Evolutionary conservation across 441 rosid genomes (phyloP), one percentile per base, ranked within the genome.

Genomic region (Brassica balearica): DNA sequence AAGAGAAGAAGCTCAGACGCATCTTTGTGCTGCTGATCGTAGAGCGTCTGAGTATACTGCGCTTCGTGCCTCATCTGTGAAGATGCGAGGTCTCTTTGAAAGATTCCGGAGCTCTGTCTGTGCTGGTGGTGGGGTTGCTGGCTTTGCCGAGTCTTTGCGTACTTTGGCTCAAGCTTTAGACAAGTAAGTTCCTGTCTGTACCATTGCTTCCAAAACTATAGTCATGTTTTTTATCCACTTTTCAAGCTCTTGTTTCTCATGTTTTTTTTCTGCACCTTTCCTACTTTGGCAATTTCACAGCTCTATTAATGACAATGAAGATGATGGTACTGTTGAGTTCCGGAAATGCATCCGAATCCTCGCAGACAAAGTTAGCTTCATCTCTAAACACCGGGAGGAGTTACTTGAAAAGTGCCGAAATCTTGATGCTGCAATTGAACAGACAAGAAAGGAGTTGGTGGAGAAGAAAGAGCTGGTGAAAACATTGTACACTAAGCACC

Each of bases 1-100:
- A 82, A 92, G 99, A 86, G 90, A 94, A 84, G 98, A 93, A 85
- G 98, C 97, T 25, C 99, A 96, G 79, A 91, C 98, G 73, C 91
- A 93, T 87, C 97, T 93, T 9, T 94, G 97, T 81, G 94, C 97
- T 14, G 98, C 98, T 83, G 97, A 93, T 74, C 78, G 92, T 71
- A 93, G 97, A 82, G 97, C 98, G 69, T 91, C 97, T 2, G 94
- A 96, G 83, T 94, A 91, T 78, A 84, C 51, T 77, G 86, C 89
- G 22, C 83, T 96, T 77, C 97, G 93, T 82, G 92, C 97, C 74
- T 92, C 99, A 72, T 88, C 94, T 75, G 94, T 92, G 77, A 92
- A 91, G 82, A 88, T 90, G 88, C 89, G 85, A 36, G 80, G 97
- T 72, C 92, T 94, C 63, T 88, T 90, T 82, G 98, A 96, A 87